Evolutionary conservation across 1,139 yeast species (phyloP), one percentile per base, ranked within the genome.

Genomic region (Kluyveromyces sp.): DNA sequence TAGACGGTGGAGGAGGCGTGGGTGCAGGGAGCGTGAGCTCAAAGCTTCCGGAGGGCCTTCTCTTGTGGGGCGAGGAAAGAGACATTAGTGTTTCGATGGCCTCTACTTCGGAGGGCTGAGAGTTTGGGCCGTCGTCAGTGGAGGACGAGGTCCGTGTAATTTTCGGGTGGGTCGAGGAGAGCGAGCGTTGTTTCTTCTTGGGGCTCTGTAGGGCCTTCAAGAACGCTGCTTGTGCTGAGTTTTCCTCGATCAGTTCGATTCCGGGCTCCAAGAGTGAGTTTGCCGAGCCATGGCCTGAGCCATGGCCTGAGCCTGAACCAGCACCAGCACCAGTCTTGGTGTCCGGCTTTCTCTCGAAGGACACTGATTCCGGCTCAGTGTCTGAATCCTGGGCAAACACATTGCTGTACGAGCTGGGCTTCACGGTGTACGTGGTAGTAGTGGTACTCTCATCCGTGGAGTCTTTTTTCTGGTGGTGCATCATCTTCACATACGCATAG

Each of bases 71-170:
- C 10, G 75, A 69, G 3, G 75, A 65, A 35, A 73, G 56, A 8
- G 73, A 71, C 74, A 73, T 72, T 29, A 73, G 53, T 4, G 74
- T 69, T 49, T 71, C 74, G 6, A 72, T 67, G 2, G 76, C 77
- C 46, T 71, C 76, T 2, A 66, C 75, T 51, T 72, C 75, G 6
- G 65, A 59, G 7, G 63, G 61, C n/a, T 53, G 54, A 36, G 39
- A 51, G n/a, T 27, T 37, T 7, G 29, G 6, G 21, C 21, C 21
- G 21, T 15, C 21, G 21, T 15, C 21, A 15, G 21, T 15, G 32
- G 43, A 34, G 5, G 46, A 36, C 3, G 48, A 31, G 7, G 51
- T n/a, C 15, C 25, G 33, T 25, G 50, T 33, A 37, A 43, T 32
- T 38, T 42, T 44, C 4, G 57, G 49, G 5, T 43, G 36, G 25